Conservation (phyloP, 257 asterid genomes). For the Solanum virginianum region DNA sequence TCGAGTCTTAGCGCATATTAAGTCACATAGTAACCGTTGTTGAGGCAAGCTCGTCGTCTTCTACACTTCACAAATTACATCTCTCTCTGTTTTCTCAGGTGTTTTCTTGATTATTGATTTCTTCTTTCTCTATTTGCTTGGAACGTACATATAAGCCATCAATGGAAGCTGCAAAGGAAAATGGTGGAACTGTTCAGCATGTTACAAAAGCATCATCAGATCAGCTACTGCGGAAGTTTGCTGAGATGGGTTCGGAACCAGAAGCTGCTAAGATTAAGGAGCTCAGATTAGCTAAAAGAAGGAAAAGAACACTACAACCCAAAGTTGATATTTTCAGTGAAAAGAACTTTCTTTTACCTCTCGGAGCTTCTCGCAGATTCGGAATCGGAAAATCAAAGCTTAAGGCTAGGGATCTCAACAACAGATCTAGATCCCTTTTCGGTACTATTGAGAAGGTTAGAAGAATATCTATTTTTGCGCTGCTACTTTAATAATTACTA, state of each 20-base stretch:
- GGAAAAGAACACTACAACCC: constrained; percentile 11
- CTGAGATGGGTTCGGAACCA: constrained; percentile 41
- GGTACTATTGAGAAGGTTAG: constrained; percentile 52
- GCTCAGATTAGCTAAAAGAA: constrained; percentile 37
- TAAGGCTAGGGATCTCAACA: constrained; percentile 47
- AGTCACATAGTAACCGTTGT: not conserved
- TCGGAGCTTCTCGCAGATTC: constrained; percentile 21
- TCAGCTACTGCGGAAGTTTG: constrained; percentile 71
- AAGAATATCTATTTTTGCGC: not conserved
- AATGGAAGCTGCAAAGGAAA: not conserved
- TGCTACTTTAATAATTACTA: not conserved
- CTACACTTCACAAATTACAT: not conserved
- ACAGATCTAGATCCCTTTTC: constrained; percentile 47
- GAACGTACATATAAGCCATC: no score
- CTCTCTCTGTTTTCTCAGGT: not conserved
- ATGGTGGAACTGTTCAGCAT: constrained; percentile 45
- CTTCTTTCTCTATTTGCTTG: not conserved
- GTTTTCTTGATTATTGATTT: not conserved
- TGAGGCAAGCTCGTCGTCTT: not conserved
- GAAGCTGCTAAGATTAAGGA: constrained; percentile 32
- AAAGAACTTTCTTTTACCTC: constrained; percentile 49
- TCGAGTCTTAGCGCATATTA: not conserved
- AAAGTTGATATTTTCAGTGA: constrained; percentile 8
- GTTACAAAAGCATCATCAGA: constrained; percentile 73
- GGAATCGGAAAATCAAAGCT: constrained; percentile 29